Evolutionary conservation across 1,139 yeast genomes (phyloP), one percentile per base, ranked within the genome.

Genomic region (Groenewaldozyma auringiensis): DNA sequence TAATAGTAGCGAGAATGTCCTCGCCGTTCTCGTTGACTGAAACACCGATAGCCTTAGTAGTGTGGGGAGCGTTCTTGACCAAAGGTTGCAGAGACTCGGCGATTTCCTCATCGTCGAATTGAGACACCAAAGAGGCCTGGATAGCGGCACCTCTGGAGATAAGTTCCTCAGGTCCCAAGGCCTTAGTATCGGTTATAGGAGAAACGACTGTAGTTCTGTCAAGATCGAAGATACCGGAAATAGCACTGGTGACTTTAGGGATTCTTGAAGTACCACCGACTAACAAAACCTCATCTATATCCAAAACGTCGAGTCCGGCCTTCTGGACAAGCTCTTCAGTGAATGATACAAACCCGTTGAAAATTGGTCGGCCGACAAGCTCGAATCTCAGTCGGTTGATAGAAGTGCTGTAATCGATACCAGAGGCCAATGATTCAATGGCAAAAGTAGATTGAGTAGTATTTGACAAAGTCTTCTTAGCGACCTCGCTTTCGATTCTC

Each of bases 381-480:
- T 94, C 99, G 63, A 79, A 92, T 70, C 96, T 79, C 70, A 94
- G 76, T 74, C 98, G 84, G 77, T 92, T 92, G 65, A 94, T 81
- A 51, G 92, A 76, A 53, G 95, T 78, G 71, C 85, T 92, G 79
- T 82, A 92, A 69, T 92, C 99, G 64, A 75, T 78, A 52, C 98
- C 99, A 51, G 86, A 94, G 51, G 95, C 88, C 57, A 92, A 76
- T 21, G 96, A 86, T 69, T 94, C 99, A 59, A 94, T 85, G 41
- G 97, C 94, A 64, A 89, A 87, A 49, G 94, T 83, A 40, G 96
- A 83, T 43, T 89, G 73, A 60, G 81, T 82, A 47, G 94, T 94
- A 66, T 92, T 89, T 42, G 95, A 84, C 60, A 92, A 75, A 37
- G 98, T 92, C 73, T 86, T 87, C 74, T 89, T 88, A 51, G 94